Base-by-base conservation (phyloP, 306 rosid species). In the Lathyrus oleraceus region DNA sequence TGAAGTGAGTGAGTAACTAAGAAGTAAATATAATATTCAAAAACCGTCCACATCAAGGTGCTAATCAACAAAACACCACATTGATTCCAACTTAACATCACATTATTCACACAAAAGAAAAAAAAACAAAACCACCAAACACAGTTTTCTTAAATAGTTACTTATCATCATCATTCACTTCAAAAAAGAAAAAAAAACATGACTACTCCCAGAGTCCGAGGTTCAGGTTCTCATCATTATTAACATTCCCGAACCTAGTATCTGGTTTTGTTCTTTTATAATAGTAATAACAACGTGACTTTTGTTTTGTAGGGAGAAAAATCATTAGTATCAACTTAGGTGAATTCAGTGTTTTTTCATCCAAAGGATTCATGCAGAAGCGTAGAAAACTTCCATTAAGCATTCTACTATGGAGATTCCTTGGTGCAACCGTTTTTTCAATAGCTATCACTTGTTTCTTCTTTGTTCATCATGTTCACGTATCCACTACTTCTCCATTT, bases 391-490 rank as follows among this genome's bases (percentile, higher is more conserved):
- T 73, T 61, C 71, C 88, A 16, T 71, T 87, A 73, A 51, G 19
- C 25, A 70, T 85, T 65, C 59, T 86, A 10, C 4, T 61, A 6
- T 36, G 48, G 20, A 90, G 78, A 85, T 76, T 88, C 72, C 74
- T 94, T 27, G 85, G 77, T 23, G 87, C 79, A 76, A 85, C 96
- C 28, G 69, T 90, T 25, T 87, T 85, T 47, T 70, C 86, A 2
- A 75, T 90, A 60, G 85, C 83, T 39, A 30, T 85, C 1, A 72
- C 85, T 45, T 85, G 84, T 35, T 72, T 94, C 48, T 76, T 88
- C 83, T 85, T 90, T 25, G 83, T 78, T 39, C 96, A 86, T 39
- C 96, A 84, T 27, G 77, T 88, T 6, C 89, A 85, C 39, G 71
- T 81, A 5, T 85, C 88, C 48, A 83, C 94, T 77, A 81, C 94